phyloP scores from a whole-genome alignment of 225 moss, liverwort and hornwort genomes.

The Anthoceros angustus region DNA sequence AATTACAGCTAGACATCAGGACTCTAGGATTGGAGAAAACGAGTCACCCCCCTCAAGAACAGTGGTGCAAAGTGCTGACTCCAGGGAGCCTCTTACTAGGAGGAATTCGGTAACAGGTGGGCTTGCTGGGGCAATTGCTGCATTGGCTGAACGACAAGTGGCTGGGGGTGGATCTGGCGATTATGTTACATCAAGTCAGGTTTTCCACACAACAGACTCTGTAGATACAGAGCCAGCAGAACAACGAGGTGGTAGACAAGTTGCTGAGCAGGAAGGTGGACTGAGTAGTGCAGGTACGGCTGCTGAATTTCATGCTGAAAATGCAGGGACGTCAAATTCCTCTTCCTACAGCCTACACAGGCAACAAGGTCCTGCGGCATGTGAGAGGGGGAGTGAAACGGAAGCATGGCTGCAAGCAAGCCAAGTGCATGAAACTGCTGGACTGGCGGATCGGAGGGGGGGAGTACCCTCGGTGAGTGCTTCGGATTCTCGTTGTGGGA shows the following conservation, averaged over 20 bases:
- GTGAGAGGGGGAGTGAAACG: no score
- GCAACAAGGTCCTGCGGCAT: no score
- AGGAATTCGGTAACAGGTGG: conserved; percentile 25
- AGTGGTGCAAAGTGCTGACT: conserved; percentile 15
- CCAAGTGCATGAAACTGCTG: no score
- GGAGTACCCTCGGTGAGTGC: no score
- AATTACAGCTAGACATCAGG: neutral
- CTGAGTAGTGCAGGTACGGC: neutral
- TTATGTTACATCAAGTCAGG: neutral
- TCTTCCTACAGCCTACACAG: neutral
- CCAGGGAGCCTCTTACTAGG: conserved; percentile 16
- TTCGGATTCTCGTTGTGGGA: no score
- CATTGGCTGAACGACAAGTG: conserved; percentile 33
- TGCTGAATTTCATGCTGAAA: neutral
- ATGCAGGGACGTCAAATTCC: neutral
- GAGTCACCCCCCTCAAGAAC: neutral
- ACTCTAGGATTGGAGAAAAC: neutral
- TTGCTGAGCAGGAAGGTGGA: neutral
- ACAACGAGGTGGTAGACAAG: neutral
- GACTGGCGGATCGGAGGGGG: no score
- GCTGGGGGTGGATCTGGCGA: conserved; percentile 6
- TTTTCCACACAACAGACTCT: neutral
- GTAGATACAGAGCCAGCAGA: no score
- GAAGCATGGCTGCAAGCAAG: no score
- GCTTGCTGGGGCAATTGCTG: conserved; percentile 38